Evolutionary conservation across 192 early-diverging fungal species (phyloP).

Genomic region (Jimgerdemannia lactiflua): DNA sequence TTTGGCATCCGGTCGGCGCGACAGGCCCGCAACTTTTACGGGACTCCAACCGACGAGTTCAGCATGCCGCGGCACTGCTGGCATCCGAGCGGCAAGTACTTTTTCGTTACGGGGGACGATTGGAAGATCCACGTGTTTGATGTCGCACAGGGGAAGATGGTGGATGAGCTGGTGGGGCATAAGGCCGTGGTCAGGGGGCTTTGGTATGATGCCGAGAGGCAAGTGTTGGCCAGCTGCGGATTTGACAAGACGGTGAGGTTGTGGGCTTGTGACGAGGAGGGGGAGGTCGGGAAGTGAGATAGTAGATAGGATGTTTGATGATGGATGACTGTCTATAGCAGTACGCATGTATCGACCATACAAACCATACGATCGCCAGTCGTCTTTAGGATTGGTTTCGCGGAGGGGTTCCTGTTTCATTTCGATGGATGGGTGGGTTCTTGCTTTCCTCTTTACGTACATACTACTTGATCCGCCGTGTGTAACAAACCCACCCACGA

Average conservation of each 20-base stretch:
- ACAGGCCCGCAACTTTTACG: slow-evolving; percentile 64
- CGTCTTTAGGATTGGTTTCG: too few relatives aligned
- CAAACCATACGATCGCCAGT: too few relatives aligned
- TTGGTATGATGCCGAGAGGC: slow-evolving; percentile 4
- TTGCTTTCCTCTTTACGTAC: too few relatives aligned
- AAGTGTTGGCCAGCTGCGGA: background rate
- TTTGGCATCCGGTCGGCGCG: slow-evolving; percentile 40
- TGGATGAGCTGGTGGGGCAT: slow-evolving; percentile 5
- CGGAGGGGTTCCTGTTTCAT: too few relatives aligned
- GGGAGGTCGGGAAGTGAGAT: too few relatives aligned
- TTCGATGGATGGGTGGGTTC: too few relatives aligned
- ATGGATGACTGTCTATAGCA: too few relatives aligned
- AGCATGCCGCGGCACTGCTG: slow-evolving; percentile 63
- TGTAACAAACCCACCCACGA: too few relatives aligned
- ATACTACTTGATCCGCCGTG: too few relatives aligned
- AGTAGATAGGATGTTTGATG: too few relatives aligned
- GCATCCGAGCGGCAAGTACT: slow-evolving; percentile 53
- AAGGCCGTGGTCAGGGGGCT: slow-evolving; percentile 9
- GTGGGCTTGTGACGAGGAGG: slow-evolving; percentile 6
- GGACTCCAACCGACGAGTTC: slow-evolving; percentile 49
- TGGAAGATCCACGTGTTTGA: slow-evolving; percentile 5
- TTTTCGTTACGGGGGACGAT: slow-evolving; percentile 65
- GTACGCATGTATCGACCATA: too few relatives aligned
- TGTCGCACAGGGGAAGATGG: background rate
- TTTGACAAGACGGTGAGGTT: slow-evolving; percentile 3